A percentile compares a stretch with the other conserved stretches of the same genome.
phyloP scores from a whole-genome alignment of 108 stramenopile genomes.

The Fistulifera solaris region DNA sequence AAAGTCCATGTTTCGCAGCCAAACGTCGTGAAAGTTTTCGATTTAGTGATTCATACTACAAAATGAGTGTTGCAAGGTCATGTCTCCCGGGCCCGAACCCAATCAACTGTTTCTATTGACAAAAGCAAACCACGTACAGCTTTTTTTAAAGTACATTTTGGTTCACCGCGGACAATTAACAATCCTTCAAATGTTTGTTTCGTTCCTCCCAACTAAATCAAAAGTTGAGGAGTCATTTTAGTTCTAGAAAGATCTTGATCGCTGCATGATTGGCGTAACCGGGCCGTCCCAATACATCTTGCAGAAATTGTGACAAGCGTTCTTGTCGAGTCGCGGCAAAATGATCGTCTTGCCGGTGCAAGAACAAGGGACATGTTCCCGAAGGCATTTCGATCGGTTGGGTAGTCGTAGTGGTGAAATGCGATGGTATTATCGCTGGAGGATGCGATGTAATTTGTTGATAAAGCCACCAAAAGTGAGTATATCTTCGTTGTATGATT shows the following conservation, averaged over 20 bases:
- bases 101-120: too few species aligned
- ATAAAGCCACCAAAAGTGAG: conserved; percentile 30
- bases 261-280: conserved; percentile 20
- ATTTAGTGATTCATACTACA: too few species aligned
- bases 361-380: conserved; percentile 20
- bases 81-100: too few species aligned
- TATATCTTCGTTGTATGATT: conserved; percentile 28
- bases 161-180: too few species aligned
- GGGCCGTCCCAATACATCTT: conserved; percentile 21
- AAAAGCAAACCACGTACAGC: too few species aligned
- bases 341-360: conserved; percentile 24
- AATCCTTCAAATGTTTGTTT: too few species aligned
- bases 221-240: background rate
- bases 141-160: too few species aligned
- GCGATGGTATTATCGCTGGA: conserved; percentile 1
- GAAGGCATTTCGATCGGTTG: conserved; percentile 8
- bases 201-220: too few species aligned
- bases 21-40: too few species aligned
- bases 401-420: background rate
- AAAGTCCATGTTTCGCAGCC: too few species aligned
- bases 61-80: too few species aligned
- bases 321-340: conserved; percentile 32
- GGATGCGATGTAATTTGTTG: conserved; percentile 9
- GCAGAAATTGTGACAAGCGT: conserved; percentile 26
- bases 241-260: conserved; percentile 27